Evolutionary conservation across 225 moss, liverwort and hornwort genomes (phyloP), one percentile per base, ranked within the genome.

Genomic region (Sphagnum contortum): DNA sequence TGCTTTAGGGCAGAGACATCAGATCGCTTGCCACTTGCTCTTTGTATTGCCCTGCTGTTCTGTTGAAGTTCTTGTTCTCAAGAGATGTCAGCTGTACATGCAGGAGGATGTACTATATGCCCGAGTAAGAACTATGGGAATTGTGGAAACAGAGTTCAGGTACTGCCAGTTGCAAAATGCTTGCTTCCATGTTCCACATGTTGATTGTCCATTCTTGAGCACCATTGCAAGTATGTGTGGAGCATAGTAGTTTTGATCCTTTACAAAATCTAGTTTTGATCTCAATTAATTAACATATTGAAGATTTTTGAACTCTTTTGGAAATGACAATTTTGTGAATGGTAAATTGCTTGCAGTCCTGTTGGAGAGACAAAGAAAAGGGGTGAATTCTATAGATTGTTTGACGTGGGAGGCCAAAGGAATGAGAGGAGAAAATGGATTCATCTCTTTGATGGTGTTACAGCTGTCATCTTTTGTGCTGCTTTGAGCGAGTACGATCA

Each of bases 401-500:
- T 80, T 67, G 87, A 87, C 57, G 87, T 87, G 51, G 87, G 87
- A 54, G 87, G 87, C 54, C 87, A 87, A 68, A 77, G 87, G 8
- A 87, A 80, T 62, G 87, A 87, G 68, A 70, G 87, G 47, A 73
- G 72, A 62, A 87, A 87, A 57, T 87, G 87, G 87, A 83, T 87
- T 51, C 83, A 87, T 78, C 74, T 83, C 6, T 87, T 87, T 68
- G 87, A 87, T 62, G 87, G 77, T 57, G 83, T 87, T 5, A 87
- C 82, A 7, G 87, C 87, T 11, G 87, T 87, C 58, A 87, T 87
- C 50, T 87, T 87, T 51, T 87, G 87, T 74, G 87, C 83, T 57
- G 83, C 83, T 47, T 83, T 87, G 56, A 87, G 87, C 69, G 87
- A 87, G 77, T 84, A 87, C 59, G 87, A 87, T 66, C 83, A 83